Evolutionary conservation across 2,329 filamentous ascomycete genomes (phyloP).

Genomic region (Calonectria honghensis): DNA sequence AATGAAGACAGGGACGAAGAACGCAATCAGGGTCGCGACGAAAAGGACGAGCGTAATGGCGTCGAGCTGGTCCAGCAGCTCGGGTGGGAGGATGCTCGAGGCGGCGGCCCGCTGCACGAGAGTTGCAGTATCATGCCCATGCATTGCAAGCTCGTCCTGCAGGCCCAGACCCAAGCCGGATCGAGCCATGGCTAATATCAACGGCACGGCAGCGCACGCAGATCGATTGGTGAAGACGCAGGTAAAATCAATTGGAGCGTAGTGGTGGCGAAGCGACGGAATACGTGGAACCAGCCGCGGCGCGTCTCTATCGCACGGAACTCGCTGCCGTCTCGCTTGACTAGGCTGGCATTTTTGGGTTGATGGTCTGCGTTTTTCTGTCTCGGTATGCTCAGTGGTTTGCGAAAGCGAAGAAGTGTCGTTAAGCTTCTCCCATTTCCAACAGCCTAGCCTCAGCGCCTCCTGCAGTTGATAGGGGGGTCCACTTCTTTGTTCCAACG

Average conservation of each 20-base stretch:
- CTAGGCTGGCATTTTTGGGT: neutral
- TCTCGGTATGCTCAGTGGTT: neutral
- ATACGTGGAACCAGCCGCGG: constrained; percentile 22
- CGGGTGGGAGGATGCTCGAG: constrained; percentile 48
- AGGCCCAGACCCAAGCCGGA: constrained; percentile 46
- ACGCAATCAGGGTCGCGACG: constrained; percentile 67
- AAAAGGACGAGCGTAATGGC: constrained; percentile 62
- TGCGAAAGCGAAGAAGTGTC: constrained; percentile 27
- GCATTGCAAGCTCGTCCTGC: constrained; percentile 45
- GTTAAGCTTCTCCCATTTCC: constrained; percentile 26
- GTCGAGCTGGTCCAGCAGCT: constrained; percentile 55
- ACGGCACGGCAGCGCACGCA: constrained; percentile 22
- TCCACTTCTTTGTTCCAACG: constrained; percentile 38
- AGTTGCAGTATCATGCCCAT: constrained; percentile 35
- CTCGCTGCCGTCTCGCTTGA: constrained; percentile 1
- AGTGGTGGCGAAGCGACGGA: constrained; percentile 22
- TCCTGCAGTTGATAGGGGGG: constrained; percentile 27
- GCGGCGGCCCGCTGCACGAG: constrained; percentile 46
- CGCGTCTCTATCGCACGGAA: constrained; percentile 7
- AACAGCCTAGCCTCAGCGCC: constrained; percentile 18
- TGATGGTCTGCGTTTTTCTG: neutral
- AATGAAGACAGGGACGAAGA: constrained; percentile 72
- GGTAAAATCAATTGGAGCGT: constrained; percentile 1
- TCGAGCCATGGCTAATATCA: constrained; percentile 41
- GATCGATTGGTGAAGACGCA: constrained; percentile 12